Conservation (phyloP, 2,329 filamentous ascomycete species). For the Diaporthe australafricana region DNA sequence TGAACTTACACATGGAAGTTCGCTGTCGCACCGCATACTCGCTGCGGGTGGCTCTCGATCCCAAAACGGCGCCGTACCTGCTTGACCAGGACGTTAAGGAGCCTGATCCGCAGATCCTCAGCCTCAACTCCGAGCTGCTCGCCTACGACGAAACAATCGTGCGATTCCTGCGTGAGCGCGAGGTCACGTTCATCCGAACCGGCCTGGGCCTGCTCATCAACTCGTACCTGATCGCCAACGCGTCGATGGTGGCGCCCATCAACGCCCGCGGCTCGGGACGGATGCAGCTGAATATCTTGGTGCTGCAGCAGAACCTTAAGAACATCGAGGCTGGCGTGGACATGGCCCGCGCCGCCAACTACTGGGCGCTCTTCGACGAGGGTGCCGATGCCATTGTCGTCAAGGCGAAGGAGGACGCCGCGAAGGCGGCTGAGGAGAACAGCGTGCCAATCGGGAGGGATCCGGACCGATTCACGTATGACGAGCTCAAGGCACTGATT, state of each 20-base stretch:
- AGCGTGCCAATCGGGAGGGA: conserved; percentile 43
- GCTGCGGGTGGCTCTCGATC: conserved; percentile 73
- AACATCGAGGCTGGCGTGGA: conserved; percentile 82
- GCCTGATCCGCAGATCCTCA: conserved; percentile 83
- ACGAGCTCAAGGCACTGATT: conserved; percentile 74
- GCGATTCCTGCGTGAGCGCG: conserved; percentile 76
- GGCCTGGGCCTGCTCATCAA: conserved; percentile 85
- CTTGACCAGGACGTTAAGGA: conserved; percentile 80
- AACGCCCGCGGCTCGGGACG: conserved; percentile 85
- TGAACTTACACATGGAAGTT: conserved; percentile 90
- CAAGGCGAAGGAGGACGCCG: conserved; percentile 64
- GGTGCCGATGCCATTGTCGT: conserved; percentile 75
- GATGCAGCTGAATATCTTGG: conserved; percentile 93
- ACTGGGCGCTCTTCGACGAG: conserved; percentile 75
- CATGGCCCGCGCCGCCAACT: conserved; percentile 72
- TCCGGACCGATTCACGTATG: conserved; percentile 67
- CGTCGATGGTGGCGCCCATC: conserved; percentile 80
- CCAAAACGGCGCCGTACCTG: conserved; percentile 69
- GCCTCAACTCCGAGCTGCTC: conserved; percentile 86
- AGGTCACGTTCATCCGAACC: conserved; percentile 80
- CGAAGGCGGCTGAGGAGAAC: conserved; percentile 49
- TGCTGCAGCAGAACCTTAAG: conserved; percentile 96
- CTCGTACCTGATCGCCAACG: conserved; percentile 79
- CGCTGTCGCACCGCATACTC: conserved; percentile 88
- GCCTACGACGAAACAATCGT: conserved; percentile 86